Percentiles rank a stretch among this genome's conserved stretches.
Evolutionary conservation across 1,284 basidiomycete genomes (phyloP).

Genomic region (Moesziomyces sp.): DNA sequence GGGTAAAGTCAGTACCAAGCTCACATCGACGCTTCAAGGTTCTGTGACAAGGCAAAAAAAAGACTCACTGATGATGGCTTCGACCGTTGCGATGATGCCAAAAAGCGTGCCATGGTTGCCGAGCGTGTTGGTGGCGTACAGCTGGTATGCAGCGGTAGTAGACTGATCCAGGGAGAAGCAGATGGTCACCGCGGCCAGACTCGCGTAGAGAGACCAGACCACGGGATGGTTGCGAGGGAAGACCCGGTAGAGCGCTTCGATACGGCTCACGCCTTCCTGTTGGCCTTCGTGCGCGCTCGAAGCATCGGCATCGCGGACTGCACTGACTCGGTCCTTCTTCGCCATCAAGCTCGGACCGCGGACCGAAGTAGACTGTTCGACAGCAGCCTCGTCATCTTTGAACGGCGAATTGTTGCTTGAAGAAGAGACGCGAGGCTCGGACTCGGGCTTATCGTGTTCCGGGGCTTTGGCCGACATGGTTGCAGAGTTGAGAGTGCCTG

Average conservation of each 20-base stretch:
- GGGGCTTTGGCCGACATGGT: slow-evolving; percentile 3
- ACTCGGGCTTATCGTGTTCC: neutral
- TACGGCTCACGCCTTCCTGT: slow-evolving; percentile 24
- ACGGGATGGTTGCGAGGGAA: slow-evolving; percentile 15
- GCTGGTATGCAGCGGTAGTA: slow-evolving; percentile 30
- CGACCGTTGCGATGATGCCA: slow-evolving; percentile 29
- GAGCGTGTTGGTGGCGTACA: slow-evolving; percentile 32
- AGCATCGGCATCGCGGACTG: slow-evolving; percentile 22
- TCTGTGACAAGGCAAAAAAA: slow-evolving; percentile 4
- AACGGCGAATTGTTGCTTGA: slow-evolving; percentile 9
- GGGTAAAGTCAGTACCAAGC: neutral
- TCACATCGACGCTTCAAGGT: slow-evolving; percentile 4
- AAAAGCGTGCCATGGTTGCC: slow-evolving; percentile 44
- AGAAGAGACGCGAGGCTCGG: slow-evolving; percentile 8
- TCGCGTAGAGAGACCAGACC: slow-evolving; percentile 18
- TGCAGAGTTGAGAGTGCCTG: neutral
- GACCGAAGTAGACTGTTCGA: slow-evolving; percentile 3
- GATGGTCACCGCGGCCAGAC: slow-evolving; percentile 21
- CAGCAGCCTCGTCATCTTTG: slow-evolving; percentile 5
- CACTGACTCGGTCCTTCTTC: slow-evolving; percentile 1
- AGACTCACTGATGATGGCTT: slow-evolving; percentile 26
- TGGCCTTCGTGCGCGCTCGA: slow-evolving; percentile 16
- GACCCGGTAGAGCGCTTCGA: slow-evolving; percentile 35
- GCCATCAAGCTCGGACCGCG: neutral
- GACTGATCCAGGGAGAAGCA: slow-evolving; percentile 20